Conservation (phyloP, 2,329 filamentous ascomycete genomes). For the Aureobasidium sp. region DNA sequence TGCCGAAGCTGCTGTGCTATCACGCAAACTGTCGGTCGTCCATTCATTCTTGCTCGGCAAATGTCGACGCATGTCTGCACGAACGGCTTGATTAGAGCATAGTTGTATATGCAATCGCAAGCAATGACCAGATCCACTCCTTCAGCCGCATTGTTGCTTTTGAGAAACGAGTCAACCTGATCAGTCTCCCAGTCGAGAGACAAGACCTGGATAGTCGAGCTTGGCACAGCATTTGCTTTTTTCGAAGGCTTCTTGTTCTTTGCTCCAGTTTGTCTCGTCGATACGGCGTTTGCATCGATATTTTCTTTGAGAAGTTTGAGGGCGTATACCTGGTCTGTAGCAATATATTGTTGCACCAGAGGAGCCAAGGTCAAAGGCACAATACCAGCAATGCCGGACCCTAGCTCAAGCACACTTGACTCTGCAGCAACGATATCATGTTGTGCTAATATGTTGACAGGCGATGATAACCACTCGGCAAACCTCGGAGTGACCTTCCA, state of each 20-base stretch:
- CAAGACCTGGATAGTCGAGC: slow-evolving; percentile 10
- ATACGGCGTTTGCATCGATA: slow-evolving; percentile 50
- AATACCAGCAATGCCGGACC: slow-evolving; percentile 78
- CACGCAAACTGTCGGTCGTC: slow-evolving; percentile 59
- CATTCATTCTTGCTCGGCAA: slow-evolving; percentile 48
- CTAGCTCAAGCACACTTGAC: slow-evolving; percentile 69
- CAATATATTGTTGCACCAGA: slow-evolving; percentile 56
- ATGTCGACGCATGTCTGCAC: slow-evolving; percentile 72
- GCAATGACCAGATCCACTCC: slow-evolving; percentile 56
- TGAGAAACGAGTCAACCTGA: slow-evolving; percentile 36
- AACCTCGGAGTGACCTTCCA: slow-evolving; percentile 87
- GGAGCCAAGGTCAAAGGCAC: slow-evolving; percentile 61
- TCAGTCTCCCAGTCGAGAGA: slow-evolving; percentile 74
- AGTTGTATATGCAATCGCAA: slow-evolving; percentile 95
- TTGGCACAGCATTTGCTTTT: not conserved
- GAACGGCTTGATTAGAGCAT: slow-evolving; percentile 70
- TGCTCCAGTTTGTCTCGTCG: not conserved
- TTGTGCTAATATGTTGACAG: slow-evolving; percentile 55
- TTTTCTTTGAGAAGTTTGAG: slow-evolving; percentile 69
- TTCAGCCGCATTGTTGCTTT: slow-evolving; percentile 36
- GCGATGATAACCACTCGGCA: slow-evolving; percentile 65
- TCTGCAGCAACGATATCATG: slow-evolving; percentile 42
- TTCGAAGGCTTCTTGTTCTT: not conserved
- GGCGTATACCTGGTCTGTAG: slow-evolving; percentile 86
- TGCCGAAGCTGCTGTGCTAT: slow-evolving; percentile 85